A percentile compares a stretch with the other conserved stretches of the same genome.
Evolutionary conservation across 2,329 filamentous ascomycete species (phyloP).

Genomic region (Beauveria rudraprayagi): DNA sequence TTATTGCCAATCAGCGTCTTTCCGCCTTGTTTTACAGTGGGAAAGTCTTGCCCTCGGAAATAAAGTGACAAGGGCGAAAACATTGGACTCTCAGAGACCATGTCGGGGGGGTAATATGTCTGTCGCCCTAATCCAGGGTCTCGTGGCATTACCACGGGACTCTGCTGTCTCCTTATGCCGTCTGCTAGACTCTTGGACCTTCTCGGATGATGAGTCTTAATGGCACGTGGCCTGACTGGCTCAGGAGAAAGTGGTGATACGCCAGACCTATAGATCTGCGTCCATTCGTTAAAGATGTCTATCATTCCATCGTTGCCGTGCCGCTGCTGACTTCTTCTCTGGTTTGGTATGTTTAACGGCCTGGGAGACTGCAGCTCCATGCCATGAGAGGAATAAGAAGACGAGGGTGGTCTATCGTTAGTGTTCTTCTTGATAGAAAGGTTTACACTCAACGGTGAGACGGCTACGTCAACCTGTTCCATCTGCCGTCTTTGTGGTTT

Average conservation of each 20-base stretch:
- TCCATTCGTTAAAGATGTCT: slow-evolving; percentile 22
- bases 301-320: slow-evolving; percentile 16
- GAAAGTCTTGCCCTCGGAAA: slow-evolving; percentile 31
- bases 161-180: slow-evolving; percentile 12
- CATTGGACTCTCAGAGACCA: slow-evolving; percentile 18
- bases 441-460: slow-evolving; percentile 22
- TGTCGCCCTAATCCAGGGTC: slow-evolving; percentile 13
- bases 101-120: slow-evolving; percentile 1
- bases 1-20: slow-evolving; percentile 48
- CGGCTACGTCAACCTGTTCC: slow-evolving; percentile 8
- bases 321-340: slow-evolving; percentile 11
- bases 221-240: slow-evolving; percentile 13
- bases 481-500: slow-evolving; percentile 2
- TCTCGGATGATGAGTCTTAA: slow-evolving; percentile 16
- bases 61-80: slow-evolving; percentile 38
- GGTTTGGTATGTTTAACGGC: slow-evolving; percentile 15
- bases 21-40: slow-evolving; percentile 31
- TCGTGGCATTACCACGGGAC: not conserved
- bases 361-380: slow-evolving; percentile 15
- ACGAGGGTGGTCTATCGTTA: slow-evolving; percentile 16
- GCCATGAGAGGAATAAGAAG: slow-evolving; percentile 19
- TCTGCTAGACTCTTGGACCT: slow-evolving; percentile 24
- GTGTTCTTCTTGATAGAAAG: slow-evolving; percentile 10
- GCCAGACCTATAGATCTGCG: slow-evolving; percentile 16
- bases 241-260: slow-evolving; percentile 13